Evolutionary conservation across 1,139 yeast species (phyloP).

Genomic region (Kodamaea sp.): DNA sequence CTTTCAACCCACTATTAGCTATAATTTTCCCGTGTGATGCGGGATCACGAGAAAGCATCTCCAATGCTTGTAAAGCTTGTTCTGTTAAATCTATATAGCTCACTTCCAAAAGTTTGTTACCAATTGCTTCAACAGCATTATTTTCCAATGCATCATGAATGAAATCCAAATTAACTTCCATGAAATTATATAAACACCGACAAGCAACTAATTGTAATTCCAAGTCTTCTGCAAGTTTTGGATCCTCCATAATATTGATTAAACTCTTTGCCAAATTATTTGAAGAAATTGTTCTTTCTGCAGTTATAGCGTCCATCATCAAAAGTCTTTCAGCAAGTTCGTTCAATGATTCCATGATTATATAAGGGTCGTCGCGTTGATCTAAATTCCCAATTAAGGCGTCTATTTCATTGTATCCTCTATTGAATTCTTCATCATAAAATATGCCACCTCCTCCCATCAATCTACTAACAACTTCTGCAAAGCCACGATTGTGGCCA

Average conservation of each 20-base stretch:
- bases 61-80: conserved; percentile 78
- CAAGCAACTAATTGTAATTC: conserved; percentile 83
- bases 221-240: conserved; percentile 57
- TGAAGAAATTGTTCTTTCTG: conserved; percentile 65
- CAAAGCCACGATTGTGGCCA: conserved; percentile 22
- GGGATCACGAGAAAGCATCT: conserved; percentile 58
- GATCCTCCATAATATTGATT: conserved; percentile 57
- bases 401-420: conserved; percentile 32
- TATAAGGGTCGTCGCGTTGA: conserved; percentile 44
- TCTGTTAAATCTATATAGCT: conserved; percentile 89
- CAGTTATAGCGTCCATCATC: conserved; percentile 64
- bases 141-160: conserved; percentile 62
- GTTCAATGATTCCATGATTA: conserved; percentile 54
- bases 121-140: conserved; percentile 65
- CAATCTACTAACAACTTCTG: conserved; percentile 35
- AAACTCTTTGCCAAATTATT: conserved; percentile 53
- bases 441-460: conserved; percentile 35
- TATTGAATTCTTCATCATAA: conserved; percentile 24
- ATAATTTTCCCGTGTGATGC: conserved; percentile 49
- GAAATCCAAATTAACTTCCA: conserved; percentile 72
- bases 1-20: conserved; percentile 57
- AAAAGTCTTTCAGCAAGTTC: conserved; percentile 60
- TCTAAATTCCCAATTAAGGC: conserved; percentile 40
- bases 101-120: conserved; percentile 67
- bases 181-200: conserved; percentile 75